These are phyloP conservation scores for Nitzschia sp. DNA, from an alignment of 108 stramenopile species.

Conservation along the genomic window DNA sequence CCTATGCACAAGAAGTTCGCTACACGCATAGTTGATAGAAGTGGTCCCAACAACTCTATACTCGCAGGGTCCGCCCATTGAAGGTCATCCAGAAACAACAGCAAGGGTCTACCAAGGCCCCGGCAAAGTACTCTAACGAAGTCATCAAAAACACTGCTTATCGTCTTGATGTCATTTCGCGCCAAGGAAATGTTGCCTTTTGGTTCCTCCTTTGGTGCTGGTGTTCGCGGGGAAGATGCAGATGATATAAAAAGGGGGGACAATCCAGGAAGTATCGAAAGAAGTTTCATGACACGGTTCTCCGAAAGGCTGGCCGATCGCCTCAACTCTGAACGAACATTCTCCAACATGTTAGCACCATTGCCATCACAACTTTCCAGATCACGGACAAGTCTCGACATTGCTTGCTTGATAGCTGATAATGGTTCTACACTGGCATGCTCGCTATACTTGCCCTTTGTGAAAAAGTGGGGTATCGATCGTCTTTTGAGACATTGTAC, in stretches of 20 bases:
- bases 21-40: conserved; percentile 3
- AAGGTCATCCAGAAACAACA: conserved; percentile 61
- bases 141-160: neutral
- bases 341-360: neutral
- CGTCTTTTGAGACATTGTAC: neutral
- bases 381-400: neutral
- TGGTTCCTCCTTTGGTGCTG: no score
- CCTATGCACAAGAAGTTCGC: conserved; percentile 29
- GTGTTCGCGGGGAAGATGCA: neutral
- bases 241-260: neutral
- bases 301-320: neutral
- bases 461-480: neutral
- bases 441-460: conserved; percentile 1
- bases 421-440: neutral
- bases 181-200: no score
- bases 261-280: neutral
- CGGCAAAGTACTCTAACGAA: conserved; percentile 2
- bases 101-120: neutral
- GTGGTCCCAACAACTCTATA: conserved; percentile 21
- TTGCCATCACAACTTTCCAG: neutral
- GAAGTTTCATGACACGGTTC: neutral
- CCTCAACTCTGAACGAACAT: neutral
- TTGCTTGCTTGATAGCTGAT: conserved; percentile 15
- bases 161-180: neutral
- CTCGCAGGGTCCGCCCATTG: conserved; percentile 63